Evolutionary conservation across 73 alveolate species (phyloP).

Genomic region (Paramecium caudatum): DNA sequence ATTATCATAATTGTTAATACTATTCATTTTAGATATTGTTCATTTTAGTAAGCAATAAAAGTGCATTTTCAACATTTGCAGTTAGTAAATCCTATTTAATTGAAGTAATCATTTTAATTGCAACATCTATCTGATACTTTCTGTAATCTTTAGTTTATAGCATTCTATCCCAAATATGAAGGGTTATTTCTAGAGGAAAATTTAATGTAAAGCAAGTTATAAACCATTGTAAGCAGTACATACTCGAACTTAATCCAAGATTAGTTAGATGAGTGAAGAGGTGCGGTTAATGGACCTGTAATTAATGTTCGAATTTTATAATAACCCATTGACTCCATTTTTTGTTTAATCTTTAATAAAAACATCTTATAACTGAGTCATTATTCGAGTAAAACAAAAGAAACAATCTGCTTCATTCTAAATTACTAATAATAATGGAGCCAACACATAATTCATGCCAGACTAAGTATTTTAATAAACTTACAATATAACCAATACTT

Average conservation of each 20-base stretch:
- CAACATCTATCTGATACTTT: background rate
- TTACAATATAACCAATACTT: background rate
- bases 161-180: background rate
- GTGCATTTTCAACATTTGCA: background rate
- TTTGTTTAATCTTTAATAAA: background rate
- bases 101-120: background rate
- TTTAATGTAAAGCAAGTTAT: background rate
- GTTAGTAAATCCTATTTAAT: background rate
- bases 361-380: background rate
- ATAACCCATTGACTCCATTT: background rate
- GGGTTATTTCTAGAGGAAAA: background rate
- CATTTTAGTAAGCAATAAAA: background rate
- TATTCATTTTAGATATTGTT: too few species aligned
- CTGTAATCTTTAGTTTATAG: background rate
- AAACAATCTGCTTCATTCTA: conserved; percentile 34
- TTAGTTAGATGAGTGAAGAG: too few species aligned
- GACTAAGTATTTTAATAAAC: background rate
- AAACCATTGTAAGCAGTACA: background rate
- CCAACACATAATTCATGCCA: background rate
- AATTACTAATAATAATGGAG: background rate
- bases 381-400: background rate
- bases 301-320: background rate
- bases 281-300: too few species aligned
- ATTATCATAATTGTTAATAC: background rate
- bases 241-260: too few species aligned